These are phyloP conservation scores for Dentipellis sp. DNA, from an alignment of 768 basidiomycete species.

Conservation along the genomic window DNA sequence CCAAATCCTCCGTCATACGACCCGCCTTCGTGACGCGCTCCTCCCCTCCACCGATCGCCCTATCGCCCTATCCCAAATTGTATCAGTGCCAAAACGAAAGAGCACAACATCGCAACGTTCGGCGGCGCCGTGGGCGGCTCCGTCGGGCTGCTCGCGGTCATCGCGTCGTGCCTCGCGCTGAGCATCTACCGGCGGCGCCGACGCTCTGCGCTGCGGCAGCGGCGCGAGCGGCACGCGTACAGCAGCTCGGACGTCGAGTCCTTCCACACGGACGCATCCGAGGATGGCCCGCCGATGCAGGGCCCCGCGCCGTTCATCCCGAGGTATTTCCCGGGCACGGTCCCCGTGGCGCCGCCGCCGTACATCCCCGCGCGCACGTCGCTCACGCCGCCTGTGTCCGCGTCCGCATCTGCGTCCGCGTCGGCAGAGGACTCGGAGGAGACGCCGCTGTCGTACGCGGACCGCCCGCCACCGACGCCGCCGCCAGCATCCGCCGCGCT, in stretches of 20 bases:
- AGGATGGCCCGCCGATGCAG: slow-evolving; percentile 25
- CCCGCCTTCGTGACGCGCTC: too few relatives aligned
- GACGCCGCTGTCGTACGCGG: slow-evolving; percentile 16
- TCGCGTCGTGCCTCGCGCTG: slow-evolving; percentile 38
- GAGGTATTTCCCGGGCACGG: slow-evolving; percentile 47
- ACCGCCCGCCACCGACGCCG: slow-evolving; percentile 9
- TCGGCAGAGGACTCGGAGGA: slow-evolving; percentile 10
- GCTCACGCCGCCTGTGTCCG: slow-evolving; percentile 15
- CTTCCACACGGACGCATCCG: slow-evolving; percentile 21
- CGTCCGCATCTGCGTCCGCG: slow-evolving; percentile 10
- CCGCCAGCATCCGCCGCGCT: slow-evolving; percentile 4
- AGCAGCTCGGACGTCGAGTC: slow-evolving; percentile 12
- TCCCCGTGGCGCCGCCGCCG: slow-evolving; percentile 31
- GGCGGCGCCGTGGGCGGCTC: slow-evolving; percentile 44
- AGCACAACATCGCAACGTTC: slow-evolving; percentile 34
- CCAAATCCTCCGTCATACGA: too few relatives aligned
- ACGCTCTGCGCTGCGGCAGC: slow-evolving; percentile 31
- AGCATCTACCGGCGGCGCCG: slow-evolving; percentile 41
- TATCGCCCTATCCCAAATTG: background rate
- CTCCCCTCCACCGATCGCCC: too few relatives aligned
- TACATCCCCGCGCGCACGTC: slow-evolving; percentile 28
- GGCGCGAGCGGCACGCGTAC: slow-evolving; percentile 17
- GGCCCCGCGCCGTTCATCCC: slow-evolving; percentile 44
- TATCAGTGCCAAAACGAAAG: slow-evolving; percentile 9
- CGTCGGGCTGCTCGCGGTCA: slow-evolving; percentile 38